phyloP scores from a whole-genome alignment of 805 yeast genomes.

The Metschnikowia henanensis region DNA sequence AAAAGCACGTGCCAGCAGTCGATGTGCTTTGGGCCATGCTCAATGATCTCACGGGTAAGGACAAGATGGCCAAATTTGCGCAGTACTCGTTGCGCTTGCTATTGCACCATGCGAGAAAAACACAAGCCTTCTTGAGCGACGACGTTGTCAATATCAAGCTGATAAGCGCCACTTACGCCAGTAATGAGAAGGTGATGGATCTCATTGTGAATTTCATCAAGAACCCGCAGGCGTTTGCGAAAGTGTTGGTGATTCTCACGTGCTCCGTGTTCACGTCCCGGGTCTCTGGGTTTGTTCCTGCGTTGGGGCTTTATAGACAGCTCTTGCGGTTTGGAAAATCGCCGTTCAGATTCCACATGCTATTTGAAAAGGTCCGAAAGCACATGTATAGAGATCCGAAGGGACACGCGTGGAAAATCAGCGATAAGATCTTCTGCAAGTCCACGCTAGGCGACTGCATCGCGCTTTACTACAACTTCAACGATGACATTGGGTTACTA shows the following conservation, averaged over 20 bases:
- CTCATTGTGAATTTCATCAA: conserved; percentile 34
- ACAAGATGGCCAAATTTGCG: conserved; percentile 63
- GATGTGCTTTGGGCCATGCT: conserved; percentile 54
- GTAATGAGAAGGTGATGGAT: conserved; percentile 31
- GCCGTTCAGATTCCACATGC: conserved; percentile 52
- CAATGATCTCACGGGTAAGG: conserved; percentile 65
- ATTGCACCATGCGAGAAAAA: conserved; percentile 44
- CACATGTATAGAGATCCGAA: conserved; percentile 13
- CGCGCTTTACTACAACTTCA: conserved; percentile 60
- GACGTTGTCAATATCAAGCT: conserved; percentile 31
- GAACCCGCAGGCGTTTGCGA: conserved; percentile 38
- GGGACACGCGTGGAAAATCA: conserved; percentile 13
- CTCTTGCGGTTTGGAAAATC: conserved; percentile 68
- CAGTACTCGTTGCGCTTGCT: conserved; percentile 59
- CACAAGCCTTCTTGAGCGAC: conserved; percentile 36
- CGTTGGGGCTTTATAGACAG: conserved; percentile 60
- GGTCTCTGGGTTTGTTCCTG: conserved; percentile 44
- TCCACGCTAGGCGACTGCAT: conserved; percentile 50
- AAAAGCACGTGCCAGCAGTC: conserved; percentile 22
- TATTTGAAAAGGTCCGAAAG: conserved; percentile 28
- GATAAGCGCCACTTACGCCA: conserved; percentile 33
- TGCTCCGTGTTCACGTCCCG: conserved; percentile 40
- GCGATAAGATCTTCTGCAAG: conserved; percentile 35
- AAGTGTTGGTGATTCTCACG: conserved; percentile 33
- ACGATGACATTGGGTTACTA: conserved; percentile 61